Conservation (phyloP, 768 basidiomycete species). For the Mycena polygramma region DNA sequence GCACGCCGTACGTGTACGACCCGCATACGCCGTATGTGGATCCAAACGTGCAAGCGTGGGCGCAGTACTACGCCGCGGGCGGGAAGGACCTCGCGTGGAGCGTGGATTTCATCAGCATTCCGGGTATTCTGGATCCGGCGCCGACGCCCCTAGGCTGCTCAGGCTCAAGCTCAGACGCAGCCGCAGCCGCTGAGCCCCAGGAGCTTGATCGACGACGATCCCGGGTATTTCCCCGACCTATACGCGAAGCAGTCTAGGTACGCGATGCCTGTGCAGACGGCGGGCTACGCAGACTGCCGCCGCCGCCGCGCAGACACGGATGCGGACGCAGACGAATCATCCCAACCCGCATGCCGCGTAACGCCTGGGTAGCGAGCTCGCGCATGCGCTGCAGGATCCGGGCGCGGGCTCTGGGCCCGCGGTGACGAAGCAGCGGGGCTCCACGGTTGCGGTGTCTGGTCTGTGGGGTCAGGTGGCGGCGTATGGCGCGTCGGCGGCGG, state of each 20-base stretch:
- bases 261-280: not conserved
- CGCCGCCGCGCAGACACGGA: too few species aligned
- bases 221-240: slow-evolving; percentile 30
- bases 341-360: too few species aligned
- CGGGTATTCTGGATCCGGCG: slow-evolving; percentile 71
- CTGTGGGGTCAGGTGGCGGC: slow-evolving; percentile 16
- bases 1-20: slow-evolving; percentile 71
- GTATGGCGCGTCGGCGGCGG: slow-evolving; percentile 16
- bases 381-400: slow-evolving; percentile 23
- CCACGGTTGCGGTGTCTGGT: slow-evolving; percentile 8
- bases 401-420: slow-evolving; percentile 1
- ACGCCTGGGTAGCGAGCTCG: slow-evolving; percentile 14
- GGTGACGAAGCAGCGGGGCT: slow-evolving; percentile 2
- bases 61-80: slow-evolving; percentile 86
- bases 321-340: too few species aligned
- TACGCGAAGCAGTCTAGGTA: slow-evolving; percentile 30
- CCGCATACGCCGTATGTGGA: slow-evolving; percentile 79
- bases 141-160: slow-evolving; percentile 28
- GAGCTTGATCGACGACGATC: slow-evolving; percentile 30
- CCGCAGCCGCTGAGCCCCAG: slow-evolving; percentile 21
- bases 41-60: slow-evolving; percentile 89
- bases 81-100: slow-evolving; percentile 80
- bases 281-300: too few species aligned
- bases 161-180: slow-evolving; percentile 25
- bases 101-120: slow-evolving; percentile 85